Conservation (phyloP, 768 basidiomycete species). For the Lentinula raphanica region DNA sequence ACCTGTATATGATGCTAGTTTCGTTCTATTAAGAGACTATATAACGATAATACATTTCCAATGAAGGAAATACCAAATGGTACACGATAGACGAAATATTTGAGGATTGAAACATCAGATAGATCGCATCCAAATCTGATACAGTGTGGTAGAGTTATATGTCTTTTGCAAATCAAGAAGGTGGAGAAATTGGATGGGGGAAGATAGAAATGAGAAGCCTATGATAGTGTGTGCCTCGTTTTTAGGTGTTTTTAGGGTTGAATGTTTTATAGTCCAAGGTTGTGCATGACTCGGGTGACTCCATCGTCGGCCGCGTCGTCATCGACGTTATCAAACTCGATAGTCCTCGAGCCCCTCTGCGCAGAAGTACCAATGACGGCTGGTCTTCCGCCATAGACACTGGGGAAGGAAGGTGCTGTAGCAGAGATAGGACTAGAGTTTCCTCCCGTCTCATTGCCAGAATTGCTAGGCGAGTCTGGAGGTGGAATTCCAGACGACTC, state of each 20-base stretch:
- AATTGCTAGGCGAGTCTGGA: slow-evolving; percentile 79
- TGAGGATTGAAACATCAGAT: not conserved
- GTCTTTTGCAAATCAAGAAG: not conserved
- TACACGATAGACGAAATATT: slow-evolving; percentile 6
- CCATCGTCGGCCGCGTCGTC: slow-evolving; percentile 64
- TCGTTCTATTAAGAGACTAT: slow-evolving; percentile 6
- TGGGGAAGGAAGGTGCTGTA: slow-evolving; percentile 78
- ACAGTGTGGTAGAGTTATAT: not conserved
- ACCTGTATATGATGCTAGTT: not conserved
- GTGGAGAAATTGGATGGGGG: not conserved
- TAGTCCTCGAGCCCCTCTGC: slow-evolving; percentile 31
- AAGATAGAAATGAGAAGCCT: not conserved
- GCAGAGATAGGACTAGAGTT: slow-evolving; percentile 77
- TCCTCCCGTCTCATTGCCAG: slow-evolving; percentile 66
- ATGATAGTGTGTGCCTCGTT: not conserved
- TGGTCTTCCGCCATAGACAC: slow-evolving; percentile 61
- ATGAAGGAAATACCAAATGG: not conserved
- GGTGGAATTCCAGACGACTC: slow-evolving; percentile 61
- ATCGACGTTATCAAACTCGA: slow-evolving; percentile 20
- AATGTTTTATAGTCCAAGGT: slow-evolving; percentile 51
- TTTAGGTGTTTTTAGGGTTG: too few relatives aligned
- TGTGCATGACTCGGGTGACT: slow-evolving; percentile 74
- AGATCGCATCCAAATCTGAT: slow-evolving; percentile 5
- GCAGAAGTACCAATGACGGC: slow-evolving; percentile 39
- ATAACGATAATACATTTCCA: slow-evolving; percentile 1